Conservation (phyloP, 2,329 filamentous ascomycete species). For the Remersonia thermophila region DNA sequence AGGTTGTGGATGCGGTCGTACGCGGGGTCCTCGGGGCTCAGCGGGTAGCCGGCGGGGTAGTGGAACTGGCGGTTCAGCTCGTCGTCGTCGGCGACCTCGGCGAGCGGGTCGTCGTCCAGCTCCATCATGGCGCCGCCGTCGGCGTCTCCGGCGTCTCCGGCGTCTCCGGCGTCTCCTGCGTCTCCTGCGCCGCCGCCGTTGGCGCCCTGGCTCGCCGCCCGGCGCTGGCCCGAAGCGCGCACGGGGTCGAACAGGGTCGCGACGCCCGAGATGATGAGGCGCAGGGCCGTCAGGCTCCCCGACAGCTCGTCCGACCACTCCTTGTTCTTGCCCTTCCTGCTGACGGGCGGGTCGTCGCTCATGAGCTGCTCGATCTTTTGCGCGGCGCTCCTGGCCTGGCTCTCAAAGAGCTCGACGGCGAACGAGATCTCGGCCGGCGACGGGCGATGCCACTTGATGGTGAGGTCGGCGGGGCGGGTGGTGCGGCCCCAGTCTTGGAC, state of each 20-base stretch:
- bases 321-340: slow-evolving; percentile 88
- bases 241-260: slow-evolving; percentile 79
- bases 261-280: slow-evolving; percentile 81
- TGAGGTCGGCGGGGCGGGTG: slow-evolving; percentile 62
- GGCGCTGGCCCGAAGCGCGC: slow-evolving; percentile 46
- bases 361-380: slow-evolving; percentile 67
- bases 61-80: slow-evolving; percentile 76
- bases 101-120: slow-evolving; percentile 42
- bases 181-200: slow-evolving; percentile 28
- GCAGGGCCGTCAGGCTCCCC: slow-evolving; percentile 72
- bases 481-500: slow-evolving; percentile 74
- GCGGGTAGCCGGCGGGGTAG: slow-evolving; percentile 77
- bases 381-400: slow-evolving; percentile 66
- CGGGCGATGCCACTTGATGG: slow-evolving; percentile 85
- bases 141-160: slow-evolving; percentile 25
- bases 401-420: slow-evolving; percentile 77
- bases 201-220: slow-evolving; percentile 32
- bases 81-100: slow-evolving; percentile 62
- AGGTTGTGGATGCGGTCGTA: slow-evolving; percentile 71
- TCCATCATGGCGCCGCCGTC: slow-evolving; percentile 32
- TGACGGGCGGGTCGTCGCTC: slow-evolving; percentile 67
- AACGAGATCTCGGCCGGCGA: slow-evolving; percentile 71
- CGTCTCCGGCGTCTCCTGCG: slow-evolving; percentile 25
- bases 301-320: slow-evolving; percentile 98
- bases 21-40: slow-evolving; percentile 47